Evolutionary conservation across 345 rosid species (phyloP), one percentile per base, ranked within the genome.

Genomic region (Sisymbrium irio): DNA sequence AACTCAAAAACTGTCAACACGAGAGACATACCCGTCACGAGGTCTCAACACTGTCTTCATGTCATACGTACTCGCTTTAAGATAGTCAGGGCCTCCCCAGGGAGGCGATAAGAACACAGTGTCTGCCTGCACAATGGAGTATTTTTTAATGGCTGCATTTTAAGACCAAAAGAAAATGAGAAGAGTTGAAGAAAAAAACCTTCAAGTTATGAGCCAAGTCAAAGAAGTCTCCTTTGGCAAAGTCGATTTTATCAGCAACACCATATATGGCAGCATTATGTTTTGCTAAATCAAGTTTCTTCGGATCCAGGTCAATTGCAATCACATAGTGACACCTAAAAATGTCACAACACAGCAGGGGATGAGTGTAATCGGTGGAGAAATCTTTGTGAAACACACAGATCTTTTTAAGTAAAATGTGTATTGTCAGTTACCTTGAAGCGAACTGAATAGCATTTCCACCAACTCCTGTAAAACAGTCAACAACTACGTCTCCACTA

Each of bases 81-180:
- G 54, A 72, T 95, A 95, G 71, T 85, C 88, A 77, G 98, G 99
- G 42, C 98, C 97, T 4, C 99, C 99, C 97, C 99, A 92, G 7
- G 99, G 97, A 73, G 98, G 98, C 32, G 99, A 95, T 72, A 95
- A 75, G 82, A 92, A 95, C 57, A 88, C 89, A 1, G 88, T 83
- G 47, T 83, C 90, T 17, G 92, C 96, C 99, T 91, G 84, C 67
- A 72, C 9, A 47, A 47, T 20, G n/a, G 5, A 18, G 1, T 4
- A 1, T 11, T 15, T 55, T 28, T 32, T 3, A 46, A 13, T 28
- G 27, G 17, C 60, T 35, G 12, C 30, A 36, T 2, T 47, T 47
- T 47, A 47, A 47, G 33, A 55, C 14, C 20, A 25, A 57, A 19
- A 37, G 7, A 28, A 14, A 19, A 1, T 62, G 11, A 62, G 45